Evolutionary conservation across 2,329 filamentous ascomycete genomes (phyloP), one percentile per base, ranked within the genome.

Genomic region (Escovopsis weberi): DNA sequence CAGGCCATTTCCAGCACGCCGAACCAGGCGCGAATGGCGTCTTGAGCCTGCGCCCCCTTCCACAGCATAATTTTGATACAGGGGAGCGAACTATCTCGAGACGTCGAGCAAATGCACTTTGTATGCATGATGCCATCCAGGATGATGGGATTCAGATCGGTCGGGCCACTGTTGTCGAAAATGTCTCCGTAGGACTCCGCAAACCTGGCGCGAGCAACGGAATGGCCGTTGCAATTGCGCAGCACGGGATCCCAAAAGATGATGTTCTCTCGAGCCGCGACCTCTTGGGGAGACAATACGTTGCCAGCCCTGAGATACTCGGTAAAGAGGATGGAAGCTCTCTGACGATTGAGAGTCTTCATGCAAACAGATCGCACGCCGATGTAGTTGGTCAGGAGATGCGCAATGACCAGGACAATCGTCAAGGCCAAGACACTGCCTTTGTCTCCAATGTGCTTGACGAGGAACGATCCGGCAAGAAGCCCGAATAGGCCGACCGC

Each of bases 401-500:
- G 91, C 6, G 84, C 65, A 11, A 75, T 66, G 12, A 95, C 72
- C 18, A 96, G 72, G 3, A 75, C 48, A 1, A 88, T 62, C 63
- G 94, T 77, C 44, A 80, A 69, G 38, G 66, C 67, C 75, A 86
- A 88, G 33, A 91, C 94, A 9, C 80, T 76, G 12, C 68, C 59
- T 43, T 79, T 77, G 39, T 80, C 77, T 41, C 82, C 75, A 19
- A 95, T 76, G 48, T 75, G 68, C 32, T 82, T 82, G 15, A 96
- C 84, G 12, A 94, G 78, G 2, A 94, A 46, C 39, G 81, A 91
- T 1, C 91, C 91, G 12, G 74, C 76, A 41, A 94, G 70, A 75
- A 96, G 87, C 2, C 91, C 91, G 32, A 94, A 48, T 26, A 96
- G 69, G 2, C 85, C 89, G 44, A 98, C 85, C 18, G 94, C 78